Conservation (phyloP, 2,329 filamentous ascomycete species). For the Penicillium sp. region DNA sequence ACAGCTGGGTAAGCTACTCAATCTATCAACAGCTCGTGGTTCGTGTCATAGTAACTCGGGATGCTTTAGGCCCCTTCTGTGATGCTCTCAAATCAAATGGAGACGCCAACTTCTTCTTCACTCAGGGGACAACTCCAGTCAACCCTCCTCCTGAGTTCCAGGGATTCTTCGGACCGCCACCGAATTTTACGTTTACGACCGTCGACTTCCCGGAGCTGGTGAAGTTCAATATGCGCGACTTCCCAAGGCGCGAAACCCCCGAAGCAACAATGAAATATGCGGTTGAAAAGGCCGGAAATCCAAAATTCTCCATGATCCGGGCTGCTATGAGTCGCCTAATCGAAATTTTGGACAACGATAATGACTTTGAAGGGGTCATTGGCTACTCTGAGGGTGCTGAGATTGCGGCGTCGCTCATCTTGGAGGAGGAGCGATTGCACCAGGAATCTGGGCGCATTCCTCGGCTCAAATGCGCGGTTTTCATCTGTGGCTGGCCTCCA, state of each 20-base stretch:
- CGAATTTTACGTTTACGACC: conserved; percentile 18
- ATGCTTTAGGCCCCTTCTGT: conserved; percentile 16
- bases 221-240: conserved; percentile 17
- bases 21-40: not conserved
- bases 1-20: conserved; percentile 17
- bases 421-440: conserved; percentile 20
- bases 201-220: conserved; percentile 7
- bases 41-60: not conserved
- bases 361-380: conserved; percentile 25
- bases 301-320: conserved; percentile 13
- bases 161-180: conserved; percentile 24
- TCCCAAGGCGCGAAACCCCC: conserved; percentile 18
- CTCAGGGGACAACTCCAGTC: conserved; percentile 17
- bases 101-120: conserved; percentile 16
- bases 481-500: conserved; percentile 26
- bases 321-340: conserved; percentile 16
- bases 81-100: conserved; percentile 16
- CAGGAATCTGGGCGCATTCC: conserved; percentile 15
- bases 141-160: conserved; percentile 10
- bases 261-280: conserved; percentile 20
- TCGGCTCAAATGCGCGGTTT: conserved; percentile 24
- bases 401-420: conserved; percentile 24
- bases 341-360: conserved; percentile 18
- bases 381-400: conserved; percentile 28
- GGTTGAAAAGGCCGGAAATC: conserved; percentile 12